phyloP scores from a whole-genome alignment of 768 basidiomycete genomes.

The Dacryopinax spathularia region DNA sequence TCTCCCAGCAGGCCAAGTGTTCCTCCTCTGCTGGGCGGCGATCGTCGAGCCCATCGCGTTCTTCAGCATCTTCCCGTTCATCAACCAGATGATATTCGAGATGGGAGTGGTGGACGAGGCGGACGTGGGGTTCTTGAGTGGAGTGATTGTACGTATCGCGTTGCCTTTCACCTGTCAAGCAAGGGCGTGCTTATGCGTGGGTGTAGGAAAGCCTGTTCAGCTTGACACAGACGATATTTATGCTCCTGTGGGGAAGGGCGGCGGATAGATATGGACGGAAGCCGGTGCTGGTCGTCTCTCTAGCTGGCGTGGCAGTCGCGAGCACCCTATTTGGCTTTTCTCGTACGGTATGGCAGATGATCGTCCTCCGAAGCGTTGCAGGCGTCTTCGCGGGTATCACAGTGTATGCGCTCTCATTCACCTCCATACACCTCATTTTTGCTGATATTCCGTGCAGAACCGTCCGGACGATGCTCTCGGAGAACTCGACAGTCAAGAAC shows the following conservation, averaged over 20 bases:
- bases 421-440: neutral
- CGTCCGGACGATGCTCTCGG: slow-evolving; percentile 12
- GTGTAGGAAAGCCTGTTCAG: slow-evolving; percentile 10
- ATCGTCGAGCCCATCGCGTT: slow-evolving; percentile 10
- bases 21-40: slow-evolving; percentile 10
- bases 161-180: neutral
- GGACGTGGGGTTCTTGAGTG: slow-evolving; percentile 5
- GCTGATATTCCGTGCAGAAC: neutral
- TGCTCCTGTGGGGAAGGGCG: slow-evolving; percentile 11
- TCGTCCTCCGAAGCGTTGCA: slow-evolving; percentile 8
- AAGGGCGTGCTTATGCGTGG: neutral
- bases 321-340: slow-evolving; percentile 10
- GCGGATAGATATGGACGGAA: slow-evolving; percentile 11
- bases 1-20: slow-evolving; percentile 10
- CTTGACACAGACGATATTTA: slow-evolving; percentile 8
- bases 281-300: slow-evolving; percentile 9
- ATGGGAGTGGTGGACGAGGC: neutral
- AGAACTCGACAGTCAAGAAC: slow-evolving; percentile 9
- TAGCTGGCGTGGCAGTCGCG: slow-evolving; percentile 8
- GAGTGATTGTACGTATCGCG: neutral
- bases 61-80: slow-evolving; percentile 14
- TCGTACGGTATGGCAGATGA: slow-evolving; percentile 10
- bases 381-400: slow-evolving; percentile 11
- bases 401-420: slow-evolving; percentile 4
- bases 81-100: slow-evolving; percentile 9